Conservation (phyloP, 148 eudicot species). For the Rhododendron molle region DNA sequence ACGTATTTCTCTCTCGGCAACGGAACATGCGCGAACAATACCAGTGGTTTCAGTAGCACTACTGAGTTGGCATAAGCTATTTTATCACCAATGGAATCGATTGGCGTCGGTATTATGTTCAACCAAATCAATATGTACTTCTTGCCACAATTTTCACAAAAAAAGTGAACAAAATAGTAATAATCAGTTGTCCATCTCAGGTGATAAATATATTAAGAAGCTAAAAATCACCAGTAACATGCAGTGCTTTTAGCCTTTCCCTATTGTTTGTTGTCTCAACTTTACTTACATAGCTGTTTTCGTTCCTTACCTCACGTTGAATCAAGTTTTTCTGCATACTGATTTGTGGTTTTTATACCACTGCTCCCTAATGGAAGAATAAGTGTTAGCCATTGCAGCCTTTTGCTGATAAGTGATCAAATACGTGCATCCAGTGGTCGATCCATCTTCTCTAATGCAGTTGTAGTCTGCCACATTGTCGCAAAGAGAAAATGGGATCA, state of each 20-base stretch:
- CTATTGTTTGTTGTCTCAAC: background rate
- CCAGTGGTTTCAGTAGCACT: background rate
- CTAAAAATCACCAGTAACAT: constrained; percentile 6
- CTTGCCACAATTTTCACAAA: background rate
- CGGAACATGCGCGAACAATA: background rate
- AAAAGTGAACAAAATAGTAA: background rate
- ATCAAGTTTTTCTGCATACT: constrained; percentile 6
- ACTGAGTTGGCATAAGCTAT: background rate
- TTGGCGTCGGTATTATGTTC: background rate
- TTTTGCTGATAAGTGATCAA: constrained; percentile 15
- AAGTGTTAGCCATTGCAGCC: constrained; percentile 15
- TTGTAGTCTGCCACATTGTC: constrained; percentile 43
- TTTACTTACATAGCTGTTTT: constrained; percentile 12
- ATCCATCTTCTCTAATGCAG: constrained; percentile 35
- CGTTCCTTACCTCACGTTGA: constrained; percentile 10
- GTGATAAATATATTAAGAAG: background rate
- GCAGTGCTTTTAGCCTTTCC: background rate
- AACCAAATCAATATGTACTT: background rate
- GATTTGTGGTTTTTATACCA: constrained; percentile 28
- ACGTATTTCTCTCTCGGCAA: background rate
- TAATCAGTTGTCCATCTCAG: background rate
- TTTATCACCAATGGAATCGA: background rate
- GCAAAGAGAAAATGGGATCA: constrained; percentile 13
- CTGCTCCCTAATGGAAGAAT: constrained; percentile 21
- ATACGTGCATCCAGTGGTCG: background rate